phyloP scores from a whole-genome alignment of 2,329 filamentous ascomycete species.

The Grosmannia clavigera region DNA sequence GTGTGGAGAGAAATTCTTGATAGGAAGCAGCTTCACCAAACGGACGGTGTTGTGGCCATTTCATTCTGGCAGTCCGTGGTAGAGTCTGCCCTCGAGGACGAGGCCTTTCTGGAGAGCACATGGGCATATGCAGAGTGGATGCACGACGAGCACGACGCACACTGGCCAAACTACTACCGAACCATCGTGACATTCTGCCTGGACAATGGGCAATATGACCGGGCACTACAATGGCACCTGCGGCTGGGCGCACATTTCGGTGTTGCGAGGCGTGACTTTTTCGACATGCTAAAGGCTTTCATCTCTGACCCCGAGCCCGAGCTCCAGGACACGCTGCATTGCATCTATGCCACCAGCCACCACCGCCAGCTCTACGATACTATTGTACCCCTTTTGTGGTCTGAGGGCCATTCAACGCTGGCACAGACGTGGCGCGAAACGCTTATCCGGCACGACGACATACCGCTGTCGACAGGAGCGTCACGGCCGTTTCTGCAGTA shows the following conservation, averaged over 20 bases:
- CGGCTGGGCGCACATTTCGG: constrained; percentile 30
- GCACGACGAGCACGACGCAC: constrained; percentile 21
- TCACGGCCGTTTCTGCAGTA: constrained; percentile 37
- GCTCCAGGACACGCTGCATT: constrained; percentile 27
- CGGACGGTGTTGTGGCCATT: constrained; percentile 14
- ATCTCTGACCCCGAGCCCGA: constrained; percentile 23
- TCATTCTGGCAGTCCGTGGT: constrained; percentile 21
- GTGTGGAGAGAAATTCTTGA: constrained; percentile 18
- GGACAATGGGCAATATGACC: constrained; percentile 22
- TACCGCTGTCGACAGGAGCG: constrained; percentile 23
- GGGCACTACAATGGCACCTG: constrained; percentile 35
- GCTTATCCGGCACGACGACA: constrained; percentile 28
- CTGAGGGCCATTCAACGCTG: constrained; percentile 28
- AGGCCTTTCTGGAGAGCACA: constrained; percentile 21
- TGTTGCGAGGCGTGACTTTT: constrained; percentile 28
- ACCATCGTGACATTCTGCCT: constrained; percentile 33
- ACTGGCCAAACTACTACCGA: constrained; percentile 39
- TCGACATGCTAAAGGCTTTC: constrained; percentile 27
- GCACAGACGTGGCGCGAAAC: constrained; percentile 36
- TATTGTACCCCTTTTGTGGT: constrained; percentile 38
- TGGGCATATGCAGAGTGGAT: constrained; percentile 32
- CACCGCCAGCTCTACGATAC: constrained; percentile 36
- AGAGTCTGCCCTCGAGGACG: constrained; percentile 20
- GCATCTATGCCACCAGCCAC: constrained; percentile 31
- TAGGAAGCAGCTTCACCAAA: constrained; percentile 14